Base-by-base conservation (phyloP, 2,329 filamentous ascomycete species). In the Leptographium wingfieldii region DNA sequence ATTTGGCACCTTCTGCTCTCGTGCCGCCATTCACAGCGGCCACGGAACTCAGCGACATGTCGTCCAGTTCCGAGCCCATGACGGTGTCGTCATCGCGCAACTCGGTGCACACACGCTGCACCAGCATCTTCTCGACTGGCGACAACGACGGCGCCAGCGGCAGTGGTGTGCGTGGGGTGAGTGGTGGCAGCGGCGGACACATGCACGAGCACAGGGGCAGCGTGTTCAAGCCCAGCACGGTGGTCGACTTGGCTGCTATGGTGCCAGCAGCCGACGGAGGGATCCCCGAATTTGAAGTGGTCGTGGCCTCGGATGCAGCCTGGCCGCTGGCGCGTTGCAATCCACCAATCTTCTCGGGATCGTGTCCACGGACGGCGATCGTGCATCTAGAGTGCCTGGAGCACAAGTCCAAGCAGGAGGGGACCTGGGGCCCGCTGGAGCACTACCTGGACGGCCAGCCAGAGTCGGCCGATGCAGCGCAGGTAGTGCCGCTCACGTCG, bases 321-420 rank as follows among this genome's bases (percentile, higher is more conserved):
- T 81, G 78, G 79, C 77, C 78, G 14, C 65, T 81, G 35, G 78
- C 77, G 3, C 72, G 77, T 22, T 80, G 79, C 66, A 80, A 76
- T 60, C 75, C 73, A 1, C 73, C 72, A 2, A 69, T 73, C 14
- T 77, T 71, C 63, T 76, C 76, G 0, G 73, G 70, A 2, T 67
- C 70, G 1, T 80, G 77, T 57, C 77, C 76, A 0, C 72, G 75
- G 5, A 80, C 78, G 9, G 77, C 77, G 5, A 77, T 79, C 40
- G 71, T 78, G 29, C 77, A 81, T 61, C 70, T 81, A 0, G 77
- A 80, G 65, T 76, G 73, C 54, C 68, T 81, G 29, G 77, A 80
- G 64, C 72, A 76, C 29, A 77, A 76, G 63, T 77, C 76, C 3
- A 78, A 76, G 61, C 71, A 77, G 33, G 75, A 76, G 48, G 71